These are phyloP conservation scores for Amanita jacksonii DNA, from an alignment of 768 basidiomycete genomes.

Conservation along the genomic window DNA sequence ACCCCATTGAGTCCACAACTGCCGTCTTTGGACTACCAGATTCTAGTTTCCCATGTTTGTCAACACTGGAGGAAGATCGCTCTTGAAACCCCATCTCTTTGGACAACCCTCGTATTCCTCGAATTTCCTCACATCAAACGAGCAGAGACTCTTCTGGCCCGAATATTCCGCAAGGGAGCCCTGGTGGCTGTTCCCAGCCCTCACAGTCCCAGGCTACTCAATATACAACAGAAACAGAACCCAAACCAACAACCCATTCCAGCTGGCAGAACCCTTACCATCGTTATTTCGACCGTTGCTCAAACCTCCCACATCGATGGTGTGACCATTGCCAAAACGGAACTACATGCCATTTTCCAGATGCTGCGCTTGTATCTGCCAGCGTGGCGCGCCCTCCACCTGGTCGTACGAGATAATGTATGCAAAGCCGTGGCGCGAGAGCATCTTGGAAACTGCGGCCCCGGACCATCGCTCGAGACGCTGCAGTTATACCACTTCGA, in stretches of 20 bases:
- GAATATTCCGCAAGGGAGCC: constrained; percentile 17
- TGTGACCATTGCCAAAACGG: constrained; percentile 41
- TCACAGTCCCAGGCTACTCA: no score
- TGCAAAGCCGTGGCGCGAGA: constrained; percentile 46
- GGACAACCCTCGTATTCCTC: constrained; percentile 49
- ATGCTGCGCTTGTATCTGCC: constrained; percentile 36
- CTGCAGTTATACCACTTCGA: constrained; percentile 60
- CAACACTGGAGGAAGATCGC: constrained; percentile 48
- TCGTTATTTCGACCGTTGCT: constrained; percentile 49
- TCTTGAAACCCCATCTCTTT: constrained; percentile 37
- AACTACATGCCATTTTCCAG: constrained; percentile 36
- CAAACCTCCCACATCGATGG: constrained; percentile 37
- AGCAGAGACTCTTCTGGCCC: constrained; percentile 32
- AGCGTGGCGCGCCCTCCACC: constrained; percentile 50
- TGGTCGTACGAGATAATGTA: constrained; percentile 50
- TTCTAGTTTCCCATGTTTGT: constrained; percentile 50
- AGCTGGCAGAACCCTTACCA: constrained; percentile 28
- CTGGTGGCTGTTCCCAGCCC: no score
- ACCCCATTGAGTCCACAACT: constrained; percentile 16
- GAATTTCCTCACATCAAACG: constrained; percentile 39
- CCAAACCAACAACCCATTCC: constrained; percentile 16
- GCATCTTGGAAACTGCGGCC: constrained; percentile 39
- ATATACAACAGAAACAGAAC: neutral
- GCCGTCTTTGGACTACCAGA: constrained; percentile 38
- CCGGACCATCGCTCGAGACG: constrained; percentile 46